Base-by-base conservation (phyloP, 2,329 filamentous ascomycete species). In the Phialocephala sp. region DNA sequence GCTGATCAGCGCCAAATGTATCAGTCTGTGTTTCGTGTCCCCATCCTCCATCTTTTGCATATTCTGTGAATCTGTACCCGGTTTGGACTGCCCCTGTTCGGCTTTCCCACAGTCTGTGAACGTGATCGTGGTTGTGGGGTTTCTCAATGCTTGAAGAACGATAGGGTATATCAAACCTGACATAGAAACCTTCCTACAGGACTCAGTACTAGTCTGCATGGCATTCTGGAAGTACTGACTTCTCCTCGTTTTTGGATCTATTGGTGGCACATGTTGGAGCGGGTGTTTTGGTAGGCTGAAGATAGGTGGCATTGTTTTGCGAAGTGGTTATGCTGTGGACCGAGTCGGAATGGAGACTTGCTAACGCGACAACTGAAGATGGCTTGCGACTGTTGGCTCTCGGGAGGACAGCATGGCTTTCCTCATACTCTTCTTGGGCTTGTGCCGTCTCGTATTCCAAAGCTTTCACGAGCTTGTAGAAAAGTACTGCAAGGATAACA, bases 371-470 rank as follows among this genome's bases (percentile, higher is more conserved):
- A 5, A 67, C 41, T 22, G 69, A 69, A 5, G 67, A 66, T 20
- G 63, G 52, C 56, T 59, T 67, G n/a, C 63, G 59, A 24, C 37
- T 60, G 9, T 62, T 43, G 8, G 56, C 24, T 56, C 43, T 8
- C 43, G 61, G n/a, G 32, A 64, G 58, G 6, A 57, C 62, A 9
- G 45, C 63, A 22, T 54, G 59, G 35, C 32, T 55, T 35, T 52
- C 62, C 59, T 66, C 32, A 3, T 65, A 56, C n/a, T 64, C 56
- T 8, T 68, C 64, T 8, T 80, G 81, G 0, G 80, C 80, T 71
- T 85, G 85, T 63, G 79, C 79, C 14, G 78, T 82, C 69, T 82
- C 77, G 72, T 86, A 87, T 62, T 86, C 80, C 37, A 87, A 76
- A 36, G 77, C 73, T 72, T 84, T 85, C 62, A 87, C 76, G 2